A percentile compares a stretch with the other conserved stretches of the same genome.
Evolutionary conservation across 2,329 filamentous ascomycete species (phyloP).

Genomic region (Venturia nashicola): DNA sequence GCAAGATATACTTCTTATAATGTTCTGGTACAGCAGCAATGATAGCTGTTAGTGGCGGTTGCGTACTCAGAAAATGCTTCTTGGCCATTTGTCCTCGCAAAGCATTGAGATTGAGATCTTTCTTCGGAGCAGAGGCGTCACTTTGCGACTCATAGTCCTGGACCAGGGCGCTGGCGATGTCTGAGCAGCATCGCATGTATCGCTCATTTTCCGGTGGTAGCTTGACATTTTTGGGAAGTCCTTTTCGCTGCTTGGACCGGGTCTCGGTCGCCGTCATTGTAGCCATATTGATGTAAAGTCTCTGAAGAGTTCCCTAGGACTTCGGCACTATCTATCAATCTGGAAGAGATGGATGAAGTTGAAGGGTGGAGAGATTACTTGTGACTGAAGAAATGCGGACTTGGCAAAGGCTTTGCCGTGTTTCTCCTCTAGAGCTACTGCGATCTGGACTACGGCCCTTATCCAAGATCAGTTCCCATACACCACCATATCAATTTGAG

Average conservation of each 20-base stretch:
- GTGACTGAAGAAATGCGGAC: not conserved
- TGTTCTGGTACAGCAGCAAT: constrained; percentile 98
- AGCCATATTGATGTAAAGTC: constrained; percentile 39
- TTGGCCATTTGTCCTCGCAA: constrained; percentile 78
- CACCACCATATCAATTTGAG: not conserved
- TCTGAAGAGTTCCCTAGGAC: not conserved
- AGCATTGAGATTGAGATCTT: constrained; percentile 86
- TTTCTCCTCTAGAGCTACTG: not conserved
- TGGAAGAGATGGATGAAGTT: not conserved
- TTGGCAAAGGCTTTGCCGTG: too few species aligned
- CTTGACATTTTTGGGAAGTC: constrained; percentile 57
- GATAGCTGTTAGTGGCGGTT: constrained; percentile 89
- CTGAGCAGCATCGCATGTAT: constrained; percentile 74
- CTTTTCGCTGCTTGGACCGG: constrained; percentile 32
- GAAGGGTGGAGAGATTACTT: not conserved
- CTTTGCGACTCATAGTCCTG: constrained; percentile 80
- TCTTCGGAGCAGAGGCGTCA: constrained; percentile 58
- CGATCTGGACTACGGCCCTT: not conserved
- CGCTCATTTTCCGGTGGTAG: constrained; percentile 78
- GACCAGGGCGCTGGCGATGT: constrained; percentile 86
- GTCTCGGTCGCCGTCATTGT: constrained; percentile 44
- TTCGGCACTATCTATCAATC: not conserved
- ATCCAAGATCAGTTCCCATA: not conserved
- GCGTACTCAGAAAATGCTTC: constrained; percentile 79
- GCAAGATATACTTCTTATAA: constrained; percentile 98